Evolutionary conservation across 1,284 basidiomycete species (phyloP).

Genomic region (Ustilago bromivora): DNA sequence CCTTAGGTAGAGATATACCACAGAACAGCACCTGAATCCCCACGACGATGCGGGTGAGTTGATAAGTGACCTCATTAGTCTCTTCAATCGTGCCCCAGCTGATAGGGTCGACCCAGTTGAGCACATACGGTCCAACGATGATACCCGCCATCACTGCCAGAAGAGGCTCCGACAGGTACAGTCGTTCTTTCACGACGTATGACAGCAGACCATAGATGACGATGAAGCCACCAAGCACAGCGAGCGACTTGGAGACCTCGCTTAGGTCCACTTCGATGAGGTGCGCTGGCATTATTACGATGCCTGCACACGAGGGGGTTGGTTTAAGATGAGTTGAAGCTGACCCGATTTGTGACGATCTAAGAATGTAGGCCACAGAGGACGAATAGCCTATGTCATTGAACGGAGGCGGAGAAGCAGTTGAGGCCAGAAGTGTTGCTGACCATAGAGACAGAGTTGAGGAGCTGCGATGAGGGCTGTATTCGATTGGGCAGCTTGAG

Average conservation of each 20-base stretch:
- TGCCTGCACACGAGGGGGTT: neutral
- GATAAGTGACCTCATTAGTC: slow-evolving; percentile 69
- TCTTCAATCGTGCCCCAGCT: slow-evolving; percentile 56
- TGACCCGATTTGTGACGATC: neutral
- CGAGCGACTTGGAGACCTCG: slow-evolving; percentile 61
- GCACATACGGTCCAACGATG: slow-evolving; percentile 64
- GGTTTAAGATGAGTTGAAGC: neutral
- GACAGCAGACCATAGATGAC: slow-evolving; percentile 67
- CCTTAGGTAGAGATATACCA: slow-evolving; percentile 70
- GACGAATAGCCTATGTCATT: slow-evolving; percentile 46
- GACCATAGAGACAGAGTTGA: slow-evolving; percentile 26
- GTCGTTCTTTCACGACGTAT: slow-evolving; percentile 63
- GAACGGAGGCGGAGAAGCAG: slow-evolving; percentile 25
- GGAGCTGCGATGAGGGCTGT: slow-evolving; percentile 28
- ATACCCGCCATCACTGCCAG: slow-evolving; percentile 65
- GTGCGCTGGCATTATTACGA: slow-evolving; percentile 36
- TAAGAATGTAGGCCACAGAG: slow-evolving; percentile 27
- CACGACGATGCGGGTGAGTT: slow-evolving; percentile 69
- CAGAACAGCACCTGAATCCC: slow-evolving; percentile 70
- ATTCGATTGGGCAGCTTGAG: slow-evolving; percentile 18
- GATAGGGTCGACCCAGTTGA: slow-evolving; percentile 66
- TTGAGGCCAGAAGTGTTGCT: slow-evolving; percentile 25
- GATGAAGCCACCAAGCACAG: slow-evolving; percentile 66
- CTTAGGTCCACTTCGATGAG: slow-evolving; percentile 61
- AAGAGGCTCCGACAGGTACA: slow-evolving; percentile 67